Evolutionary conservation across 1,139 yeast genomes (phyloP), one percentile per base, ranked within the genome.

Genomic region (Taphrina communis): DNA sequence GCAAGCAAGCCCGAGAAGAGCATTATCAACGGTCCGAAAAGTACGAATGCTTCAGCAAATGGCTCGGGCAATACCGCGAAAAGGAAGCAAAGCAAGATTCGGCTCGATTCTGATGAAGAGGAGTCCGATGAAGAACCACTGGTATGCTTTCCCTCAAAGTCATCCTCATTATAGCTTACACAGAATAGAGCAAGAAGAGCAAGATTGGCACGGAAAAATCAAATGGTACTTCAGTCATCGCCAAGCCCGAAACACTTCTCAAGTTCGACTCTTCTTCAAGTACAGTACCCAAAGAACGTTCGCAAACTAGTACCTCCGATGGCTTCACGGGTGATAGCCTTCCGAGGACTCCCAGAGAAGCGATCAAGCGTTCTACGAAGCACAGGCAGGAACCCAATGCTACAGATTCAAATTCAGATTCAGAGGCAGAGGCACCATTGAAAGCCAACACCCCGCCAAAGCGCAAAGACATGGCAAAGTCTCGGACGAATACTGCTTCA

Each of bases 81-180:
- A 46, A 14, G 67, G 53, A 63, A 63, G 39, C 52, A 63, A 48
- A 63, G 67, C 61, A 63, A 55, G 42, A 55, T 63, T 8, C 55
- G 55, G 2, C 36, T 63, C 14, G 67, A 42, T 12, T 42, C 55
- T n/a, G 67, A 63, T 25, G 59, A 52, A 19, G 59, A 52, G 21
- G 42, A 38, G 41, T 50, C 48, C 25, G 58, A 53, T 12, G 66
- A 62, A 5, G 66, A 62, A 44, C 66, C 66, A 12, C 11, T 53
- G 56, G 67, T 63, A 55, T 4, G 55, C 12, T 17, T n/a, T 17
- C 6, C 53, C 4, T 8, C 2, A 11, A 5, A 6, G 12, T 8
- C 25, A 46, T 21, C 11, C 4, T 14, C n/a, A 50, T 35, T 11
- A 21, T 3, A 50, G 36, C 19, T 35, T 50, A 50, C 19, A 9